phyloP scores from a whole-genome alignment of 1,284 basidiomycete species.

The Chiua sp. region DNA sequence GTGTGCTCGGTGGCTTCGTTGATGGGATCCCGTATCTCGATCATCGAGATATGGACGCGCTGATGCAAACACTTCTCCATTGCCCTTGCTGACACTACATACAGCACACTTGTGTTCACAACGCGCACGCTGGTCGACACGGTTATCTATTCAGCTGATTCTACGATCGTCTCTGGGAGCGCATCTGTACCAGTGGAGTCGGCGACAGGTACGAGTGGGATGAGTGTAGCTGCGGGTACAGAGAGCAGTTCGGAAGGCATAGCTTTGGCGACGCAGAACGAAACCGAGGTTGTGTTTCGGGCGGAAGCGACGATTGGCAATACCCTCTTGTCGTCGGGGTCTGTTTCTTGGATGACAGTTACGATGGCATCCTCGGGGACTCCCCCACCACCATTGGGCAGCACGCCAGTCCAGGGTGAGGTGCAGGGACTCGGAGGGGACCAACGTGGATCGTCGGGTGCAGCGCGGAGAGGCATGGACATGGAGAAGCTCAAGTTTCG shows the following conservation, averaged over 20 bases:
- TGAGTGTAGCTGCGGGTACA: neutral
- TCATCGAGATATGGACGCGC: no score
- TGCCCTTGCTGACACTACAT: no score
- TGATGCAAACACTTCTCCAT: no score
- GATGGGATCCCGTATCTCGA: no score
- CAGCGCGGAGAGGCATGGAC: conserved; percentile 37
- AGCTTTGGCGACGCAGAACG: conserved; percentile 10
- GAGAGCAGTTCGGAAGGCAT: neutral
- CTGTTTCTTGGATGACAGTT: neutral
- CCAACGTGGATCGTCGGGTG: conserved; percentile 19
- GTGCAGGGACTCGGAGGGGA: conserved; percentile 9
- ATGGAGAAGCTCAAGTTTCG: conserved; percentile 54
- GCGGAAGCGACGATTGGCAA: conserved; percentile 3
- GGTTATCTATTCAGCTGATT: conserved; percentile 44
- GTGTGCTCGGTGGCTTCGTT: no score
- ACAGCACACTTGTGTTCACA: conserved; percentile 41
- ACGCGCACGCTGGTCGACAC: conserved; percentile 22
- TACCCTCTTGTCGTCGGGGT: neutral
- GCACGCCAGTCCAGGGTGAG: neutral
- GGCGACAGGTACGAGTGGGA: neutral
- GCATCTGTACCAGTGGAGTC: conserved; percentile 5
- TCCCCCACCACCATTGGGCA: conserved; percentile 25
- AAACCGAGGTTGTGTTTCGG: neutral
- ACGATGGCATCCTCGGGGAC: conserved; percentile 20
- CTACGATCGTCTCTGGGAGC: conserved; percentile 32